Base-by-base conservation (phyloP, 257 asterid species). In the Solanum clarkiae region DNA sequence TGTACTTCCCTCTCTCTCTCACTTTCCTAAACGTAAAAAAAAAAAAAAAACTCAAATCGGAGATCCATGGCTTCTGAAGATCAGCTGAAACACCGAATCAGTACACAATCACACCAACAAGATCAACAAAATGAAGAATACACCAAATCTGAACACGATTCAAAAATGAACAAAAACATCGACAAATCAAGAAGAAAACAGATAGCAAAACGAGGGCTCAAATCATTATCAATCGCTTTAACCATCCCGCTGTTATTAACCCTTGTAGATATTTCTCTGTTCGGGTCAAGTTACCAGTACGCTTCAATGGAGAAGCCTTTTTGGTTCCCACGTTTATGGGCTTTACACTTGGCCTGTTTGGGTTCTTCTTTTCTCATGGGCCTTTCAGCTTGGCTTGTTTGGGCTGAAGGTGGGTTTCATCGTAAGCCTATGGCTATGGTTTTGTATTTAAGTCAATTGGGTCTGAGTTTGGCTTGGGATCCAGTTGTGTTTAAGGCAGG, bases 361-460 rank as follows among this genome's bases (percentile, higher is more conserved):
- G 87, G 82, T 17, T 85, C 93, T n/a, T 88, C 97, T 36, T 85
- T 88, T 57, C 53, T 95, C 0, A 92, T 93, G 89, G 95, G 98
- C 40, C 92, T 97, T 8, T 94, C 99, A 1, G 94, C 97, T 13
- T 97, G 99, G 98, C 94, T 97, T 0, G 95, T 97, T 1, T 97
- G 98, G 99, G 98, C 95, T 7, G 99, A 93, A 1, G 98, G 99
- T 8, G 99, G 99, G 18, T 95, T 95, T 84, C 99, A 95, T 80
- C 89, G 90, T 29, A 81, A 88, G 26, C 98, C 98, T 12, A 80
- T 55, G 8, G 94, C 98, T 5, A 80, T 97, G 86, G 66, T 60
- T 14, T 86, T 95, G 8, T 97, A 94, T 83, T 53, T 93, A 80
- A 85, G 90, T 8, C 97, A 95, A 90, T 82, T 95, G 3, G 87